phyloP scores from a whole-genome alignment of 345 rosid species.

The Linum trigynum region DNA sequence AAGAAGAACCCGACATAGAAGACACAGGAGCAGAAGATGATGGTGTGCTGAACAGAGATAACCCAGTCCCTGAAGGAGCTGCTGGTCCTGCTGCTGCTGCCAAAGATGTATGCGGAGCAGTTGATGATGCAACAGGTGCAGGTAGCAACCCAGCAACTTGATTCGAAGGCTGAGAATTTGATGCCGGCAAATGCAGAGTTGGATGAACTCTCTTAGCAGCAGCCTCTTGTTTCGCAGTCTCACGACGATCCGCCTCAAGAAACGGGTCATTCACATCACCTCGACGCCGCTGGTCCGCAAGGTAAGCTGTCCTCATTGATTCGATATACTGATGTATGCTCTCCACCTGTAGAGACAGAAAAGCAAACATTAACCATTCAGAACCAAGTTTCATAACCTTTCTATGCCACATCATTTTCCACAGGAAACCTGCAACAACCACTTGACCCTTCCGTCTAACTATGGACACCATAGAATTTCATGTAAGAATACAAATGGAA shows the following conservation, averaged over 20 bases:
- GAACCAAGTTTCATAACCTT: neutral
- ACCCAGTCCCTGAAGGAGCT: conserved; percentile 57
- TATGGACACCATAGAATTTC: neutral
- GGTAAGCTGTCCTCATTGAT: conserved; percentile 83
- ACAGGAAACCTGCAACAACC: too few species aligned
- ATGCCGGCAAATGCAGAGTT: conserved; percentile 72
- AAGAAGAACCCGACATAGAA: conserved; percentile 36
- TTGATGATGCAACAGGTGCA: conserved; percentile 32
- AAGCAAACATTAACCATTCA: neutral
- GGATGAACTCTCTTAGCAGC: conserved; percentile 96
- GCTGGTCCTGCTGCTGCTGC: conserved; percentile 24
- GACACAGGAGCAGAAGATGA: conserved; percentile 38
- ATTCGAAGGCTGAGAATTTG: conserved; percentile 53
- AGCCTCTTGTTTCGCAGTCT: conserved; percentile 93
- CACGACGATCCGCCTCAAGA: conserved; percentile 94
- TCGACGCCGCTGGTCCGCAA: conserved; percentile 74
- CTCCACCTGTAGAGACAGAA: conserved; percentile 47
- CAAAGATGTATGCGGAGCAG: conserved; percentile 36
- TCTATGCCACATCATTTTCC: neutral
- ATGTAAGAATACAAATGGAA: too few species aligned
- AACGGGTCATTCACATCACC: conserved; percentile 80
- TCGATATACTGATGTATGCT: conserved; percentile 82
- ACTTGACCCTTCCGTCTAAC: neutral
- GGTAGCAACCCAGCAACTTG: conserved; percentile 58
- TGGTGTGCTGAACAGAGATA: conserved; percentile 61